Base-by-base conservation (phyloP, 768 basidiomycete genomes). In the Kwoniella dejecticola region DNA sequence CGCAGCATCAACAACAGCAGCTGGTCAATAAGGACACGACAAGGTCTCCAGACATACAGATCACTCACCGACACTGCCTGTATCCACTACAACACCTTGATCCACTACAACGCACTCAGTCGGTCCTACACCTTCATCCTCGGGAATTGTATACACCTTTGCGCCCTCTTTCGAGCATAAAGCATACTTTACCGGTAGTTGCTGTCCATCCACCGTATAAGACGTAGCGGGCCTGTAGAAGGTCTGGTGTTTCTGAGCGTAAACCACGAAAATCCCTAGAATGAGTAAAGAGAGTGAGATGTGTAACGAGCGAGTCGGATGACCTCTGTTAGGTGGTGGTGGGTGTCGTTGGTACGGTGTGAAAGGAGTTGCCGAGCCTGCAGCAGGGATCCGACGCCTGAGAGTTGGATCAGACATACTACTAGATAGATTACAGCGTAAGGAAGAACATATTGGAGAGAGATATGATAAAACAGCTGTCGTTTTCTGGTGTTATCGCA, bases 211-310 rank as follows among this genome's bases (percentile, higher is more conserved):
- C 7, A 44, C 17, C 4, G 12, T n/a, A 47, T 63, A 71, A 7
- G 11, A 33, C 24, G 45, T 3, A 17, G 12, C 13, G 10, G 19
- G 30, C 10, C 33, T 8, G 29, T 30, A 44, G 3, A 54, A 29
- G 21, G 26, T 31, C 12, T 63, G 48, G 33, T 50, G 38, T 7
- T 60, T 56, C 42, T 70, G 66, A 36, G 69, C 55, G 33, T 68
- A 70, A 10, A 72, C 19, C n/a, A 75, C 65, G 44, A 75, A 53
- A 47, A 67, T 46, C 2, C 49, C 70, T 5, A 75, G 44, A 12
- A 75, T 72, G 42, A 70, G 62, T 3, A 75, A 56, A 15, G 73
- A 62, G 19, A 75, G 62, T 7, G 73, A 70, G n/a, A 75, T 56
- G 56, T 70, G 64, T 1, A 75, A 29, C 13, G 63, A 42, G 6